phyloP scores from a whole-genome alignment of 192 early-diverging fungal genomes.

The Lunasporangiospora selenospora region DNA sequence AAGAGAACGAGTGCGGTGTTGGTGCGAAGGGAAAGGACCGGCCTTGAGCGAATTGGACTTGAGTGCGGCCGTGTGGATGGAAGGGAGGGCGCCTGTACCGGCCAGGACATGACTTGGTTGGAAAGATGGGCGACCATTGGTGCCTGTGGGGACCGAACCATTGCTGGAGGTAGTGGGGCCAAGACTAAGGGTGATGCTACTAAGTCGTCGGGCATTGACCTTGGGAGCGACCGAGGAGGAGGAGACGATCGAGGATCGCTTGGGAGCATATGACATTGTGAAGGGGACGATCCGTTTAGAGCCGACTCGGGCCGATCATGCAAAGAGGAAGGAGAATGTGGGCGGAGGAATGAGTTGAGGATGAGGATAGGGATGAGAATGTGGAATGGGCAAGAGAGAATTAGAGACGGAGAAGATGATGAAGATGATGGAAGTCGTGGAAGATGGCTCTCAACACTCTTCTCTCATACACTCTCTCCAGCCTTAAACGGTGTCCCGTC shows the following conservation, averaged over 20 bases:
- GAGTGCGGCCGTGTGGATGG: constrained; percentile 25
- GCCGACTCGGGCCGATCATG: neutral
- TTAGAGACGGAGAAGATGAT: neutral
- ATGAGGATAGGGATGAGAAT: neutral
- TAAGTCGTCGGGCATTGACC: constrained; percentile 21
- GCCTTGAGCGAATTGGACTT: constrained; percentile 9
- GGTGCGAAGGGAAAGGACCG: neutral
- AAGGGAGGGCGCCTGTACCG: constrained; percentile 40
- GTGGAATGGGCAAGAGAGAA: neutral
- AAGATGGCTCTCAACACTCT: too few relatives aligned
- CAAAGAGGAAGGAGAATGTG: neutral
- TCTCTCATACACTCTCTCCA: too few relatives aligned
- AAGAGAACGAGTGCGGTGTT: constrained; percentile 33
- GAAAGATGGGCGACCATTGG: too few relatives aligned
- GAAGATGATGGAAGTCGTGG: neutral
- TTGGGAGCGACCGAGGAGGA: constrained; percentile 22
- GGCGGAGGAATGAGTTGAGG: neutral
- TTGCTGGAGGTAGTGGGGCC: too few relatives aligned
- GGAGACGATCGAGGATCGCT: constrained; percentile 16
- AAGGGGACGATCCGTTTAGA: neutral
- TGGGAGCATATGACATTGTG: constrained; percentile 35
- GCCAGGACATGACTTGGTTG: constrained; percentile 41
- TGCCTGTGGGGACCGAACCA: too few relatives aligned
- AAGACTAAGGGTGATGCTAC: too few relatives aligned
- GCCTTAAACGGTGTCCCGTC: too few relatives aligned